Base-by-base conservation (phyloP, 371 early-diverging fungal genomes). In the Saksenaea oblongispora region DNA sequence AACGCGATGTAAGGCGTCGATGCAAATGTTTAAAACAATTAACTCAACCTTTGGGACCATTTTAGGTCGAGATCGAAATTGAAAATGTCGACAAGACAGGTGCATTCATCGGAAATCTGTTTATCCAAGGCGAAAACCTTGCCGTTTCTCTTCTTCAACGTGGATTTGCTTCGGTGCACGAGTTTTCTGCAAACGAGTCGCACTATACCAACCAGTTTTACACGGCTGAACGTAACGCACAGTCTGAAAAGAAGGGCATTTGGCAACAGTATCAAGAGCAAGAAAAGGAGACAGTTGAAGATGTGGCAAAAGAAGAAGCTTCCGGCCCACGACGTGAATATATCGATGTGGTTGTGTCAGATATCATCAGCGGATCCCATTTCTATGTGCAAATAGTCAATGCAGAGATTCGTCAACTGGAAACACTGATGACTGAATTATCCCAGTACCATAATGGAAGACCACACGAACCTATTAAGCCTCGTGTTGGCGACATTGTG, bases 81-180 rank as follows among this genome's bases (percentile, higher is more conserved):
- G 97, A 95, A 61, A 84, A 85, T 28, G 78, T 87, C 8, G 98
- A 98, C 73, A 95, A 95, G 75, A 85, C 87, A 14, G 97, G 97
- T 28, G 91, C 90, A 0, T 97, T 97, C 65, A 91, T 96, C 55
- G 97, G 96, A 14, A 75, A 86, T 15, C 67, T 97, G 61, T 93
- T 88, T 72, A 72, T 94, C 63, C 66, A 82, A 71, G 85, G 86
- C 47, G 83, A 84, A 36, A 92, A 90, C 58, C 65, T 93, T 36
- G 86, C 89, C 10, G 82, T 84, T 5, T 56, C 75, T 8, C 82
- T 98, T 37, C 73, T 97, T 51, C 84, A 89, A 58, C 80, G 82
- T 28, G 98, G 98, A 24, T 78, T 93, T 41, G 97, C 95, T 22
- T 72, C 77, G 0, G 78, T 97, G 22, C 93, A 95, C 66, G 89